A percentile compares a stretch with the other conserved stretches of the same genome.
Evolutionary conservation across 495 filamentous ascomycete genomes (phyloP).

Genomic region (Corynascus novoguineensis): DNA sequence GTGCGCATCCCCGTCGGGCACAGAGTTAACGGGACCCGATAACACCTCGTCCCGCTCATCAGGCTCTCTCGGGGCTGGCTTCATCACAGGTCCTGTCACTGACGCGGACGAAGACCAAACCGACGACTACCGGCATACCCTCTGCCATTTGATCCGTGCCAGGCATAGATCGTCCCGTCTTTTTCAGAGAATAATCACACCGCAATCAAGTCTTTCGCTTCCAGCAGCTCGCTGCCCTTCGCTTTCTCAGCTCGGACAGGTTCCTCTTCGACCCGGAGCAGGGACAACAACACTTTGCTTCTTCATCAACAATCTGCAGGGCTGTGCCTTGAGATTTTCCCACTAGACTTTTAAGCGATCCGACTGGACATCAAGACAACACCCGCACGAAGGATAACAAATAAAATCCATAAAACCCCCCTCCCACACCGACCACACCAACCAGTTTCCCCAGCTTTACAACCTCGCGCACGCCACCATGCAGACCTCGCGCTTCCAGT

Average conservation of each 20-base stretch:
- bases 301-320: conserved; percentile 21
- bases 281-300: conserved; percentile 16
- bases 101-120: conserved; percentile 16
- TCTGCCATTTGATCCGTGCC: conserved; percentile 22
- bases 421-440: too few relatives aligned
- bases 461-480: too few relatives aligned
- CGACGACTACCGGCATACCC: conserved; percentile 5
- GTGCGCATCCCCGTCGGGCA: conserved; percentile 1
- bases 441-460: too few relatives aligned
- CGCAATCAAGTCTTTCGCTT: conserved; percentile 19
- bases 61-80: conserved; percentile 12
- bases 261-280: too few relatives aligned
- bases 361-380: conserved; percentile 4
- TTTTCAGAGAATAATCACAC: conserved; percentile 16
- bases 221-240: conserved; percentile 19
- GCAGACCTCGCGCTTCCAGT: conserved; percentile 46
- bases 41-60: conserved; percentile 1
- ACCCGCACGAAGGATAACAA: not conserved
- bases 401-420: not conserved
- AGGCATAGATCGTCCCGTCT: conserved; percentile 38
- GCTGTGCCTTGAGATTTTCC: conserved; percentile 37
- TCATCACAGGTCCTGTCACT: not conserved
- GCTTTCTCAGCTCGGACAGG: conserved; percentile 17
- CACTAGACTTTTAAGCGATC: not conserved
- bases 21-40: not conserved